A percentile compares a stretch with the other conserved stretches of the same genome.
phyloP scores from a whole-genome alignment of 306 rosid genomes.

The Abrus pulchellus region DNA sequence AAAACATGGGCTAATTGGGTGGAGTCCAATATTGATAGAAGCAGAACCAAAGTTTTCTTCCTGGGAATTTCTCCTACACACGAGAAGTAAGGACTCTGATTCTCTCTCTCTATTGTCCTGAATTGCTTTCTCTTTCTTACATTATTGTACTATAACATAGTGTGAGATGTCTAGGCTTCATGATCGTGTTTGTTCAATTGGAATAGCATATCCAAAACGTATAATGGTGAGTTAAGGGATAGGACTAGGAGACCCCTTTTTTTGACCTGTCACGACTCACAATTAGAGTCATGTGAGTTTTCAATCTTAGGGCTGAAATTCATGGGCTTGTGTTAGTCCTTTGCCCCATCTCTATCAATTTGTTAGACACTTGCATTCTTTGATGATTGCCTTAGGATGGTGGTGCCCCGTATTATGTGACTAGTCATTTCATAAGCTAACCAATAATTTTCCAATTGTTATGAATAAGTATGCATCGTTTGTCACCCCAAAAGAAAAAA shows the following conservation, averaged over 20 bases:
- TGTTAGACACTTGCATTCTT: neutral
- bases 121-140: slow-evolving; percentile 53
- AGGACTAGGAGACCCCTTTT: slow-evolving; percentile 23
- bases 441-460: slow-evolving; percentile 3
- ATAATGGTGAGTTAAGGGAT: slow-evolving; percentile 25
- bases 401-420: neutral
- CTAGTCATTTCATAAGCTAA: slow-evolving; percentile 8
- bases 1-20: slow-evolving; percentile 98
- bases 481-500: neutral
- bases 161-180: slow-evolving; percentile 47
- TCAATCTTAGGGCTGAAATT: neutral
- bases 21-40: slow-evolving; percentile 70
- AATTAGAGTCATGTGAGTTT: neutral
- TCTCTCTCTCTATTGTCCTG: slow-evolving; percentile 23
- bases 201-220: slow-evolving; percentile 47
- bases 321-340: neutral
- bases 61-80: slow-evolving; percentile 92
- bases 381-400: neutral
- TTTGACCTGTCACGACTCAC: neutral
- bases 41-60: slow-evolving; percentile 78
- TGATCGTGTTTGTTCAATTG: slow-evolving; percentile 40
- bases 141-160: slow-evolving; percentile 48
- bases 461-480: slow-evolving; percentile 2
- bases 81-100: slow-evolving; percentile 65
- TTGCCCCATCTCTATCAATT: neutral